phyloP scores from a whole-genome alignment of 2,329 filamentous ascomycete species.

The Teratosphaeria nubilosa region DNA sequence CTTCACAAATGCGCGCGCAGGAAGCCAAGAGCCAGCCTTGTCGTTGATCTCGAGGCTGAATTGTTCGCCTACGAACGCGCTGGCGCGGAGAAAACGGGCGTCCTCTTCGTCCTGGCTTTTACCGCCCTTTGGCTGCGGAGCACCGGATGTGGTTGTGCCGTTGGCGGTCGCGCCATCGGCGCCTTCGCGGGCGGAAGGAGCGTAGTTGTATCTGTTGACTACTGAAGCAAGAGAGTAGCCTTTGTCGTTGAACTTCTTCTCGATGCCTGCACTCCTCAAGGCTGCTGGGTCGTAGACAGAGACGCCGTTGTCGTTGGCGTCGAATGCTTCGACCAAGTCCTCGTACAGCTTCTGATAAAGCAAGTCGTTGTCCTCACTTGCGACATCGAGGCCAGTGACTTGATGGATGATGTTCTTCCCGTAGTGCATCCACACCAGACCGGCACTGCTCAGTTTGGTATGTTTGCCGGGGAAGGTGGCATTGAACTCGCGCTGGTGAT shows the following conservation, averaged over 20 bases:
- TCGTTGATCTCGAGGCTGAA: conserved; percentile 74
- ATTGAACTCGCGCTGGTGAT: conserved; percentile 88
- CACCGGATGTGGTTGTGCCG: conserved; percentile 9
- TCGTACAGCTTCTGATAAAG: conserved; percentile 86
- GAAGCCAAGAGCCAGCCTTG: conserved; percentile 70
- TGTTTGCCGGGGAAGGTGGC: conserved; percentile 72
- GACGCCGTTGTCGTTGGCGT: conserved; percentile 96
- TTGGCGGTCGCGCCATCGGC: conserved; percentile 12
- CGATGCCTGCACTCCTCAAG: conserved; percentile 58
- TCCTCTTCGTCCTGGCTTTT: conserved; percentile 64
- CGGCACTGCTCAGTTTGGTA: conserved; percentile 89
- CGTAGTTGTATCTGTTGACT: conserved; percentile 76
- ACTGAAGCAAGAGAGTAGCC: conserved; percentile 78
- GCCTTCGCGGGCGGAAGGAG: conserved; percentile 23
- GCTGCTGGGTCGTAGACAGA: conserved; percentile 65
- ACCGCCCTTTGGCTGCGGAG: conserved; percentile 12
- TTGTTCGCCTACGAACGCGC: conserved; percentile 74
- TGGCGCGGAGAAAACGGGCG: conserved; percentile 65
- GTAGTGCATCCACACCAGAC: conserved; percentile 92
- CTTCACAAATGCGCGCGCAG: conserved; percentile 70
- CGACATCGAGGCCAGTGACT: conserved; percentile 49
- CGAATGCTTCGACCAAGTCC: conserved; percentile 88
- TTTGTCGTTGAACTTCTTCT: conserved; percentile 74
- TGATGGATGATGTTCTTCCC: conserved; percentile 71
- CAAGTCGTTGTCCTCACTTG: conserved; percentile 57